Base-by-base conservation (phyloP, 2,329 filamentous ascomycete species). In the Emydomyces testavorans region DNA sequence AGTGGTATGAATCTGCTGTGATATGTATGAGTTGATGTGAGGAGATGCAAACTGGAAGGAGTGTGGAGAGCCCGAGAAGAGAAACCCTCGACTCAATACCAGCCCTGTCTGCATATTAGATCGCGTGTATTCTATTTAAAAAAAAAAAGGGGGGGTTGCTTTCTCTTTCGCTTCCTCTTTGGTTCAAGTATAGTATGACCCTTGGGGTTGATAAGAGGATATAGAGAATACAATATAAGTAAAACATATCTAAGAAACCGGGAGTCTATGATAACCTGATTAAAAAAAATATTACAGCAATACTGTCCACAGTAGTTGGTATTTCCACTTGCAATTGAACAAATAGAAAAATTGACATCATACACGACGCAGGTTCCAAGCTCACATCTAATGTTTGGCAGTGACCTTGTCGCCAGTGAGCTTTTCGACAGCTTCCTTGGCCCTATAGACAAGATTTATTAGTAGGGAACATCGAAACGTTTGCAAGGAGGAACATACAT, bases 371-470 rank as follows among this genome's bases (percentile, higher is more conserved):
- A 6, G 3, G 58, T 67, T 65, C n/a, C 20, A 24, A 7, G 10
- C 13, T 21, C 20, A 26, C 5, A 2, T 32, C 39, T 76, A 80
- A 67, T 81, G 78, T 71, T 81, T 81, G 35, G 77, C 77, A 52
- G 77, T 80, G 58, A 80, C 77, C 51, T 65, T 59, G 29, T 82
- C 78, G 57, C 78, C 78, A 32, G 78, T 82, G 58, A 78, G 64
- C 67, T 78, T 79, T 69, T 80, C 77, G 54, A 81, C 77, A 58
- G 71, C 69, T 59, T 82, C 78, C 64, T 82, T 82, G 53, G 78
- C 78, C 62, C 78, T 78, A 55, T 63, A 51, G 46, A 55, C 7
- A 21, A 55, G 59, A 52, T 55, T 50, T 51, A 53, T 57, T 51
- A 59, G 57, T 48, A 55, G 13, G 58, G 23, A 20, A 20, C 53